A percentile compares a stretch with the other conserved stretches of the same genome.
Evolutionary conservation across 768 basidiomycete species (phyloP).

Genomic region (Tephrocybe rancida): DNA sequence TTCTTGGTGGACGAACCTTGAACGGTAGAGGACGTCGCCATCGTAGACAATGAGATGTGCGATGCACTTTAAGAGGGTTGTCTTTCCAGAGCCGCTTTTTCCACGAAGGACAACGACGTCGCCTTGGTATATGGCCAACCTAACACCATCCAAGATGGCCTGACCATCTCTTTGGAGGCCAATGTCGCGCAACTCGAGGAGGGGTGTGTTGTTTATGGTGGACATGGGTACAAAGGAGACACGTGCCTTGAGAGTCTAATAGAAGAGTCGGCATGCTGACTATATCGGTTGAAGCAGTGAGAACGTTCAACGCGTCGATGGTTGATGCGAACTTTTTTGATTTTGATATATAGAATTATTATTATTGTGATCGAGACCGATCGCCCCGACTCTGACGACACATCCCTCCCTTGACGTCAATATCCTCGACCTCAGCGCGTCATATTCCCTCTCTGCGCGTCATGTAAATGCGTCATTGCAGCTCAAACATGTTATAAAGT

Average conservation of each 20-base stretch:
- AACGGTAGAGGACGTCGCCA: constrained; percentile 65
- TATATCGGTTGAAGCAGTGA: neutral
- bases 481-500: no score
- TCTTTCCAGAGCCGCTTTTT: constrained; percentile 79
- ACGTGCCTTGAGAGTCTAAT: neutral
- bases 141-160: constrained; percentile 61
- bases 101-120: constrained; percentile 82
- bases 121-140: constrained; percentile 65
- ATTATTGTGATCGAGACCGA: no score
- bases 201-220: constrained; percentile 11
- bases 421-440: neutral
- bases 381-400: neutral
- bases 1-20: constrained; percentile 47
- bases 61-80: constrained; percentile 83
- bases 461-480: no score
- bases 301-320: no score
- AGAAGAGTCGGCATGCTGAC: neutral
- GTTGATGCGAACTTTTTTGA: no score
- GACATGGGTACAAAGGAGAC: neutral
- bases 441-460: no score
- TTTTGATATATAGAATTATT: no score
- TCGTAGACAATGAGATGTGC: constrained; percentile 76
- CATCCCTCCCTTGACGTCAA: neutral
- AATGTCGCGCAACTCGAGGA: constrained; percentile 59
- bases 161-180: constrained; percentile 49